Conservation (phyloP, 2,329 filamentous ascomycete species). For the Calonectria honghensis region DNA sequence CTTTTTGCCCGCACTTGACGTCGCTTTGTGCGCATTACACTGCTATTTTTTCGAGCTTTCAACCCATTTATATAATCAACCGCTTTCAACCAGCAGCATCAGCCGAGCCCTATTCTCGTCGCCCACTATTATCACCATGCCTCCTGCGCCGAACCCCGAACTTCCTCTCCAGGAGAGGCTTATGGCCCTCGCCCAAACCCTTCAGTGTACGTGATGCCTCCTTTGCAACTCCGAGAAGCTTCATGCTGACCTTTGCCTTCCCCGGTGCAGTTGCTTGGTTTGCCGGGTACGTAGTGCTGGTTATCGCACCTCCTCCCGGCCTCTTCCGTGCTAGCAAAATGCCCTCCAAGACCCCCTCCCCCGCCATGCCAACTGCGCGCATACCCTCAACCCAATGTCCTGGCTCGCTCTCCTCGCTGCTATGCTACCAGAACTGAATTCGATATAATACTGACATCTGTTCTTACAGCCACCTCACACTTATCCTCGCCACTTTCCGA, state of each 20-base stretch:
- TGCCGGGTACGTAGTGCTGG: constrained; percentile 78
- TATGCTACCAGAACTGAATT: constrained; percentile 8
- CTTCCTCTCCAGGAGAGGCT: constrained; percentile 85
- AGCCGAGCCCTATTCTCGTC: background rate
- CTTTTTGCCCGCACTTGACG: background rate
- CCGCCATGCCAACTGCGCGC: constrained; percentile 41
- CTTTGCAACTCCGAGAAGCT: constrained; percentile 23
- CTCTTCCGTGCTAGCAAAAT: constrained; percentile 38
- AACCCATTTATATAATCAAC: constrained; percentile 18
- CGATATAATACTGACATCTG: constrained; percentile 42
- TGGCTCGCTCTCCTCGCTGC: constrained; percentile 24
- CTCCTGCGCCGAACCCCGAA: constrained; percentile 82
- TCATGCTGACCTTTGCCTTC: constrained; percentile 51
- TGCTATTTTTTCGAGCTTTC: constrained; percentile 34
- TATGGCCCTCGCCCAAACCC: constrained; percentile 86
- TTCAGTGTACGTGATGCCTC: constrained; percentile 84
- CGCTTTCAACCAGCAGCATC: constrained; percentile 39
- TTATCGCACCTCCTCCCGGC: constrained; percentile 35
- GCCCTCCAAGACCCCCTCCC: constrained; percentile 7
- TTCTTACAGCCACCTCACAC: constrained; percentile 82
- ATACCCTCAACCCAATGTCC: constrained; percentile 32
- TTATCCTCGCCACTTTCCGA: constrained; percentile 88
- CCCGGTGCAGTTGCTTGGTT: constrained; percentile 82
- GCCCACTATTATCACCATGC: constrained; percentile 66
- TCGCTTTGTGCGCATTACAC: constrained; percentile 37